A percentile compares a stretch with the other conserved stretches of the same genome.
These are phyloP conservation scores for Xerocomus minutiporus DNA, from an alignment of 1,284 basidiomycete genomes.

Conservation along the genomic window DNA sequence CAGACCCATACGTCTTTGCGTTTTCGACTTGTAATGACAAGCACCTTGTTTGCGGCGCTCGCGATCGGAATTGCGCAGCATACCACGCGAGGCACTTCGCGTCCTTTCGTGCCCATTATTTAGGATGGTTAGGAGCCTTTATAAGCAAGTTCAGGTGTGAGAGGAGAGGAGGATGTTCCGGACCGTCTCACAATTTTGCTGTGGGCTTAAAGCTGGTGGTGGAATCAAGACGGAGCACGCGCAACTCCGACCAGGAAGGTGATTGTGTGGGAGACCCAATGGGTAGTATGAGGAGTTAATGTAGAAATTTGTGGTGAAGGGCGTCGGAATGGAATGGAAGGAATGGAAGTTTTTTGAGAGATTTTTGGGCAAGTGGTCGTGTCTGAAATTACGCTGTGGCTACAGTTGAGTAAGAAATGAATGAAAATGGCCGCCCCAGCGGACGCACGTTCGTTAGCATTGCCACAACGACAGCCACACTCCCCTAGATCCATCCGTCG, in stretches of 20 bases:
- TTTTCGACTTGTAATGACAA: slow-evolving; percentile 78
- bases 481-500: slow-evolving; percentile 17
- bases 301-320: slow-evolving; percentile 3
- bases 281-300: slow-evolving; percentile 13
- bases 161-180: background rate
- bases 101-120: slow-evolving; percentile 72
- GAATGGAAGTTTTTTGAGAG: slow-evolving; percentile 16
- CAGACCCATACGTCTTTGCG: slow-evolving; percentile 76
- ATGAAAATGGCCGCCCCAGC: slow-evolving; percentile 28
- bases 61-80: slow-evolving; percentile 82
- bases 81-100: slow-evolving; percentile 71
- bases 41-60: slow-evolving; percentile 64
- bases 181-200: slow-evolving; percentile 4
- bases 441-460: slow-evolving; percentile 46
- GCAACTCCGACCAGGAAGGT: slow-evolving; percentile 9
- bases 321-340: slow-evolving; percentile 5
- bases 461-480: slow-evolving; percentile 19
- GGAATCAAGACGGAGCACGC: slow-evolving; percentile 10
- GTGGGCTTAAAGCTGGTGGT: background rate
- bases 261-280: slow-evolving; percentile 9
- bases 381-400: slow-evolving; percentile 36
- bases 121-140: slow-evolving; percentile 14
- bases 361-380: slow-evolving; percentile 33
- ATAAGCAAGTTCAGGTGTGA: slow-evolving; percentile 4
- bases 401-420: slow-evolving; percentile 20